Base-by-base conservation (phyloP, 2,329 filamentous ascomycete genomes). In the Ophiocordyceps camponoti-rufipedis region DNA sequence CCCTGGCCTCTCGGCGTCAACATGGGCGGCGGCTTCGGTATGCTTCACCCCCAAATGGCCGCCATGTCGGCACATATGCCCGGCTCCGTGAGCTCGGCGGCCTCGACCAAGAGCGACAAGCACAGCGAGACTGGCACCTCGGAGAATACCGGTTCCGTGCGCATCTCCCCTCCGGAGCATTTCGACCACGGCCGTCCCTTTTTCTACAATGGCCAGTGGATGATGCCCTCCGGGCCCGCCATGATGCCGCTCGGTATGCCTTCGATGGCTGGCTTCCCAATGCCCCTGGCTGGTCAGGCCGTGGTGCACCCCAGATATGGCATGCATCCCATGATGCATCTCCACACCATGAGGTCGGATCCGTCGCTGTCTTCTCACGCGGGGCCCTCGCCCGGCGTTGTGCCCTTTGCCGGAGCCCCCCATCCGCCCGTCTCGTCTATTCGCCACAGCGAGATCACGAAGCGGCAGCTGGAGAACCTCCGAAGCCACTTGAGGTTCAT, bases 361-460 rank as follows among this genome's bases (percentile, higher is more conserved):
- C 48, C 50, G 46, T 45, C 49, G 23, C 35, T 51, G 44, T 50
- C 50, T 40, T 28, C 49, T 46, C 52, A 51, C 13, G 29, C 43
- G 13, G 39, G 48, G 13, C 44, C 48, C 19, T 48, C 45, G 46
- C 53, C 52, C 47, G 56, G 45, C 29, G 28, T 43, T 10, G 38
- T 47, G 3, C 45, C 46, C 31, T 43, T 43, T n/a, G 18, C 45
- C 3, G 46, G 46, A 10, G 33, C 58, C 46, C 43, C 56, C 49
- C 53, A 54, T 40, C 66, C 69, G 12, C 72, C 69, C 3, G 62
- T 70, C 23, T 76, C 74, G n/a, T 77, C 74, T 7, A 78, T 78
- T 49, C 67, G 68, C 19, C 69, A 68, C 4, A 78, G 74, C 51
- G 71, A 75, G n/a, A 75, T 78, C 51, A 78, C 72, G 8, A 72